Evolutionary conservation across 2,329 filamentous ascomycete genomes (phyloP).

Genomic region (Cytospora chrysosperma): DNA sequence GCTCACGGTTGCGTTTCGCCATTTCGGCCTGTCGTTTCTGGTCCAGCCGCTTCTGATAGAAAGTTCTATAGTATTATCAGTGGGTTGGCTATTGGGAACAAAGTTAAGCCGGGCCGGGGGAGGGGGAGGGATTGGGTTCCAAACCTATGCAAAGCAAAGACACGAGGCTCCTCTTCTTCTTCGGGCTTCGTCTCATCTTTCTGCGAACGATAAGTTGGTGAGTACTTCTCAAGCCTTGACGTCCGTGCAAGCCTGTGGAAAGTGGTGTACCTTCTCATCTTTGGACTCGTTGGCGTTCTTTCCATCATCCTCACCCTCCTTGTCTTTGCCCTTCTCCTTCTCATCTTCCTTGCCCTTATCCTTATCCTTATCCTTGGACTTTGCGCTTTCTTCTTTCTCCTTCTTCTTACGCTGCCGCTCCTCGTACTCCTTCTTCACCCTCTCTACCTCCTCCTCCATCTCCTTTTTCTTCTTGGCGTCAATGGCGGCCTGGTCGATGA

Average conservation of each 20-base stretch:
- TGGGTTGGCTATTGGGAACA: not conserved
- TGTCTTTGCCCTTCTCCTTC: conserved; percentile 37
- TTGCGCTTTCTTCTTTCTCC: conserved; percentile 63
- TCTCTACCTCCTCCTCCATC: conserved; percentile 62
- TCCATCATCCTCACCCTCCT: conserved; percentile 42
- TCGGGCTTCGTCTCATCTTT: conserved; percentile 32
- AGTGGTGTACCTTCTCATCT: conserved; percentile 32
- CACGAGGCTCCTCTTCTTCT: conserved; percentile 67
- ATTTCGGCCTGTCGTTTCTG: conserved; percentile 75
- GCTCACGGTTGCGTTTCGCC: conserved; percentile 78
- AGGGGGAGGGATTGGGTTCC: conserved; percentile 10
- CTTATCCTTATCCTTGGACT: conserved; percentile 49
- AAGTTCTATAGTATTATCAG: conserved; percentile 55
- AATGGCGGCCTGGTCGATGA: conserved; percentile 65
- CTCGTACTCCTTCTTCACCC: conserved; percentile 74
- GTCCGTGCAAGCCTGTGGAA: not conserved
- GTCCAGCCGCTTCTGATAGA: conserved; percentile 82
- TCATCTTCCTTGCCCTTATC: conserved; percentile 45
- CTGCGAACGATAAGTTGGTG: conserved; percentile 41
- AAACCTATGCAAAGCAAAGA: conserved; percentile 83
- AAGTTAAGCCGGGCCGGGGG: too few relatives aligned
- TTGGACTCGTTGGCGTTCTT: conserved; percentile 35
- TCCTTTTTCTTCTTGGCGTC: conserved; percentile 66
- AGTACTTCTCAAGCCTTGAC: not conserved
- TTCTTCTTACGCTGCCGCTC: conserved; percentile 68